These are phyloP conservation scores for Penicillium hordei DNA, from an alignment of 2,329 filamentous ascomycete genomes.

Conservation along the genomic window DNA sequence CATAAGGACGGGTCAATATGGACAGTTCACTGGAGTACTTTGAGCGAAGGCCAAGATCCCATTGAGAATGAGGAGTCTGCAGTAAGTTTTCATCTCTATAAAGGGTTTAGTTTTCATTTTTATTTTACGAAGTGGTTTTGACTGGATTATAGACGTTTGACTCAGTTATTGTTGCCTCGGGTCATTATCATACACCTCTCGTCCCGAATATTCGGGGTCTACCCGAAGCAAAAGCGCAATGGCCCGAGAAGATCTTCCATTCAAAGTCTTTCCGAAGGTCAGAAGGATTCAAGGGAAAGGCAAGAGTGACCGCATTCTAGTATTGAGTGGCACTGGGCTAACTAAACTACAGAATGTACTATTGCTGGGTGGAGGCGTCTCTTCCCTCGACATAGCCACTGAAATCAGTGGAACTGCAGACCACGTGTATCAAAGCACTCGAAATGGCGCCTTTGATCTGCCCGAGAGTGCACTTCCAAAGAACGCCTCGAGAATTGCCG, in stretches of 20 bases:
- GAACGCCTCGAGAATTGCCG: conserved; percentile 54
- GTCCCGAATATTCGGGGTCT: conserved; percentile 53
- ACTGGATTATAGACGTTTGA: conserved; percentile 42
- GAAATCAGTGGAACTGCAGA: conserved; percentile 50
- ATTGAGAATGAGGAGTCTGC: conserved; percentile 8
- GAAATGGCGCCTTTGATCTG: conserved; percentile 62
- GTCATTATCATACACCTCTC: conserved; percentile 55
- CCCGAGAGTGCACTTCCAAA: conserved; percentile 55
- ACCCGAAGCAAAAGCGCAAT: conserved; percentile 47
- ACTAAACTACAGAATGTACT: conserved; percentile 50
- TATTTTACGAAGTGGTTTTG: neutral
- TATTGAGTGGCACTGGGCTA: neutral
- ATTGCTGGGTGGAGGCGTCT: conserved; percentile 57
- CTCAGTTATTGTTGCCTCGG: conserved; percentile 54
- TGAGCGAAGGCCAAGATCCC: conserved; percentile 28
- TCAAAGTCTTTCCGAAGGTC: conserved; percentile 54
- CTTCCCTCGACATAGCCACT: conserved; percentile 55
- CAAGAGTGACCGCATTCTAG: conserved; percentile 24
- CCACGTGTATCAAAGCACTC: conserved; percentile 56
- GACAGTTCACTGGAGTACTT: conserved; percentile 52
- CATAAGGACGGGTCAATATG: conserved; percentile 52
- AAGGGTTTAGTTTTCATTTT: neutral
- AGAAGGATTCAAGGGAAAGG: conserved; percentile 54
- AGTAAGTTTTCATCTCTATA: neutral
- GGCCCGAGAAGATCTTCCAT: conserved; percentile 49